Base-by-base conservation (phyloP, 192 early-diverging fungal genomes). In the Spinellus fusiger region DNA sequence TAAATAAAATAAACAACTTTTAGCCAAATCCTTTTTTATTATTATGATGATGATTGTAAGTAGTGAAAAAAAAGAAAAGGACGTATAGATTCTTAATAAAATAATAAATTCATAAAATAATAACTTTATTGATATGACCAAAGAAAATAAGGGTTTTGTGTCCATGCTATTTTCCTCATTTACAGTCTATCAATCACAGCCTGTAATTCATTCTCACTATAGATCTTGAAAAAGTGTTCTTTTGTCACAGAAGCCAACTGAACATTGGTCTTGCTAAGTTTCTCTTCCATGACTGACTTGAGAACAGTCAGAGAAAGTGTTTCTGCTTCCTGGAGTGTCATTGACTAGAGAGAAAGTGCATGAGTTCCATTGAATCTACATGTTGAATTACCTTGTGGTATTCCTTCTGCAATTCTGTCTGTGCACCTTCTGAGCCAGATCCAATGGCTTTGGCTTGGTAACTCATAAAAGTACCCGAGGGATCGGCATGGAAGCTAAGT, bases 271-370 rank as follows among this genome's bases (percentile, higher is more conserved):
- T 88, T 86, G 73, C 85, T 95, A 34, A 99, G 82, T 77, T 99
- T 99, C 78, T 99, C 97, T 73, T 99, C 97, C 95, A 99, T 99
- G 20, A 99, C 97, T 68, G 93, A 88, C 83, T 99, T 99, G 34
- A 99, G 77, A 16, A 98, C 92, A 82, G 94, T 97, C 35, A 99
- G 84, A 22, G 95, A 86, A 56, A 98, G 70, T 6, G 81, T 77
- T 71, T 93, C 87, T 6, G 95, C 97, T 62, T 98, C 93, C 12
- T 79, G 75, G 66, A 98, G 69, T 2, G 88, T 89, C 53, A 98
- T 75, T 2, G 89, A 88, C 83, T 90, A 64, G 5, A 22, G n/a
- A 18, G 10, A 48, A 54, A 29, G 29, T 16, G 25, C 60, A 29
- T 10, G 20, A 16, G 20, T 56, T 20, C 33, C 23, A 32, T 52